Percentiles rank a stretch among this genome's conserved stretches.
Evolutionary conservation across 306 rosid species (phyloP).

Genomic region (Vigna nakashimae): DNA sequence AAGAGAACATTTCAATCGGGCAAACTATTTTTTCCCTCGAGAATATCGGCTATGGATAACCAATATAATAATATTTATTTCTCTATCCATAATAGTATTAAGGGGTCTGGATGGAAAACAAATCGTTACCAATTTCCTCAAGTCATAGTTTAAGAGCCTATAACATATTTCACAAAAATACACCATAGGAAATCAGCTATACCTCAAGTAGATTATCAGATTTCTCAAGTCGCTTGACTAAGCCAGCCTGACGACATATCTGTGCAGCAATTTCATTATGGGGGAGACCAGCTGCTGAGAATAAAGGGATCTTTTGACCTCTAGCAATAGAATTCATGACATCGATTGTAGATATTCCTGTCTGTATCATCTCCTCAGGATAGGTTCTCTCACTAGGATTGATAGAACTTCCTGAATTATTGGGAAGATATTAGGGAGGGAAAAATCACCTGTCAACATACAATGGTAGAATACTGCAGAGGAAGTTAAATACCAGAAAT

Average conservation of each 20-base stretch:
- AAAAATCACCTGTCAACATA: constrained; percentile 21
- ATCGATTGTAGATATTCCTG: constrained; percentile 98
- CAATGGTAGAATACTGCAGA: constrained; percentile 18
- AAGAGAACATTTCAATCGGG: background rate
- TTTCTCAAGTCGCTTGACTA: constrained; percentile 96
- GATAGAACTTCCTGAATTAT: constrained; percentile 89
- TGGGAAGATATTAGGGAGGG: constrained; percentile 11
- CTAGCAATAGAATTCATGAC: constrained; percentile 99
- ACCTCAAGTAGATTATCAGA: constrained; percentile 95
- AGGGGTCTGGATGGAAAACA: constrained; percentile 25
- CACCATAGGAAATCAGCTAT: constrained; percentile 32
- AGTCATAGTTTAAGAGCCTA: constrained; percentile 26
- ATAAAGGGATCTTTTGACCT: constrained; percentile 98
- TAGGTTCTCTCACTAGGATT: constrained; percentile 99
- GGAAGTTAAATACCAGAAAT: constrained; percentile 69
- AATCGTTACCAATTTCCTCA: constrained; percentile 3
- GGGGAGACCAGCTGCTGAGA: constrained; percentile 99
- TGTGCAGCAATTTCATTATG: constrained; percentile 99
- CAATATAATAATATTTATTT: constrained; percentile 15
- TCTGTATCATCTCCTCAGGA: constrained; percentile 99
- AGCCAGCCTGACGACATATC: constrained; percentile 99
- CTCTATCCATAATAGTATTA: constrained; percentile 1
- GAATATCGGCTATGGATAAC: background rate
- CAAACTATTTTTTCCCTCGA: background rate
- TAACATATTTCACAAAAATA: constrained; percentile 27